Conservation (phyloP, 495 filamentous ascomycete genomes). For the Echria macrotheca region DNA sequence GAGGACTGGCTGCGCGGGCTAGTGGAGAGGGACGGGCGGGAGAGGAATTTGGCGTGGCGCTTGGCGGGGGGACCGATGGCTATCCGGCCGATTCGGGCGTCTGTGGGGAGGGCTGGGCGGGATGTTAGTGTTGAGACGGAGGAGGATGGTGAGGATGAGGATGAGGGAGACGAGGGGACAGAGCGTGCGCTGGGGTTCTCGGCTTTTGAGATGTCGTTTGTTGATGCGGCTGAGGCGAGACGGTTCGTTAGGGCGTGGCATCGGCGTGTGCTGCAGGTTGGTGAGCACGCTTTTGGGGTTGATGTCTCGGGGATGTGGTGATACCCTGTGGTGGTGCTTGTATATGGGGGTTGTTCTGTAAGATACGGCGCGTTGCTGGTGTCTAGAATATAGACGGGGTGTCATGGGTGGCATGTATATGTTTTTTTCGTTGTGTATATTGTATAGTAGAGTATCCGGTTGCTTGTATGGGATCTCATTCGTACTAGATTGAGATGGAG, state of each 20-base stretch:
- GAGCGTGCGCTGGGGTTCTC: no score
- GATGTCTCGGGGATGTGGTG: neutral
- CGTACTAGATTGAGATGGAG: no score
- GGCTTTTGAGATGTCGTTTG: constrained; percentile 48
- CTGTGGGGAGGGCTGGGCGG: no score
- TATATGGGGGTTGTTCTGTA: neutral
- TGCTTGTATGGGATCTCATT: no score
- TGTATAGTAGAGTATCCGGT: no score
- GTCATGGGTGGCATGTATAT: no score
- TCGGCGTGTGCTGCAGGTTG: constrained; percentile 39
- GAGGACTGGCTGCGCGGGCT: constrained; percentile 4
- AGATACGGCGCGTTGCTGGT: no score
- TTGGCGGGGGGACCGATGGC: constrained; percentile 10
- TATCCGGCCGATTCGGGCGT: no score
- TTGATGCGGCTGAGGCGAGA: constrained; percentile 43
- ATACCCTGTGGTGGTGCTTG: neutral
- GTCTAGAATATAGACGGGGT: no score
- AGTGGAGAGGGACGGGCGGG: constrained; percentile 40
- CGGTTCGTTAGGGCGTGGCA: constrained; percentile 57
- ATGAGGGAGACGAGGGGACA: neutral
- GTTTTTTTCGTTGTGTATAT: no score
- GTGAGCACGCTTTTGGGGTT: no score
- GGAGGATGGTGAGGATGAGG: neutral
- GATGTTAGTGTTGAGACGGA: no score
- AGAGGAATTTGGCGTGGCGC: constrained; percentile 38